Conservation (phyloP, 2,329 filamentous ascomycete species). For the Trichothecium roseum region DNA sequence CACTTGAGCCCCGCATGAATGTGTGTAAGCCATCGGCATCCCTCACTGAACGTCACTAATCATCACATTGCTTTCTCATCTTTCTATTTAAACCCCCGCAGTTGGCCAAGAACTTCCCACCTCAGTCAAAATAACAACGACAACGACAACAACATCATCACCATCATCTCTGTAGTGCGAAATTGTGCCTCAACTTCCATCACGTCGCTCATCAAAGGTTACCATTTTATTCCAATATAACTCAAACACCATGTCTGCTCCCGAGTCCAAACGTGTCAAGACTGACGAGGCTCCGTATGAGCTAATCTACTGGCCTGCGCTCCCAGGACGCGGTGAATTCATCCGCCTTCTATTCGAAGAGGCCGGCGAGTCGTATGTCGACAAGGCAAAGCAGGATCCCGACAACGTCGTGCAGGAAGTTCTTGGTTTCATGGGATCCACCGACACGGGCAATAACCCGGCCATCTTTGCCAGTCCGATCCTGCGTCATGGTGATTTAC, state of each 20-base stretch:
- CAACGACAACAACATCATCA: too few relatives aligned
- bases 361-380: constrained; percentile 51
- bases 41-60: too few relatives aligned
- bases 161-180: too few relatives aligned
- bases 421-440: constrained; percentile 30
- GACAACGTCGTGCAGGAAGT: constrained; percentile 42
- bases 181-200: too few relatives aligned
- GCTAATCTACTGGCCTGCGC: constrained; percentile 60
- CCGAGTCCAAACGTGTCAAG: constrained; percentile 17
- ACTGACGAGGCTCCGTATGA: constrained; percentile 40
- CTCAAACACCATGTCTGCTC: constrained; percentile 9
- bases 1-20: too few relatives aligned
- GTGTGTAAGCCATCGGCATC: too few relatives aligned
- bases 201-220: too few relatives aligned
- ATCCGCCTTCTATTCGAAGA: constrained; percentile 66
- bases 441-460: constrained; percentile 47
- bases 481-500: constrained; percentile 49
- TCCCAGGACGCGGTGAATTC: constrained; percentile 67
- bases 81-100: too few relatives aligned
- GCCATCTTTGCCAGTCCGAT: constrained; percentile 58
- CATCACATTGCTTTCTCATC: too few relatives aligned
- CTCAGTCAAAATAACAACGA: too few relatives aligned
- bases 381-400: constrained; percentile 28
- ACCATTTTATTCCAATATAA: too few relatives aligned
- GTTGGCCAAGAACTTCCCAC: too few relatives aligned